Conservation (phyloP, 768 basidiomycete species). For the Dioszegia crocea region DNA sequence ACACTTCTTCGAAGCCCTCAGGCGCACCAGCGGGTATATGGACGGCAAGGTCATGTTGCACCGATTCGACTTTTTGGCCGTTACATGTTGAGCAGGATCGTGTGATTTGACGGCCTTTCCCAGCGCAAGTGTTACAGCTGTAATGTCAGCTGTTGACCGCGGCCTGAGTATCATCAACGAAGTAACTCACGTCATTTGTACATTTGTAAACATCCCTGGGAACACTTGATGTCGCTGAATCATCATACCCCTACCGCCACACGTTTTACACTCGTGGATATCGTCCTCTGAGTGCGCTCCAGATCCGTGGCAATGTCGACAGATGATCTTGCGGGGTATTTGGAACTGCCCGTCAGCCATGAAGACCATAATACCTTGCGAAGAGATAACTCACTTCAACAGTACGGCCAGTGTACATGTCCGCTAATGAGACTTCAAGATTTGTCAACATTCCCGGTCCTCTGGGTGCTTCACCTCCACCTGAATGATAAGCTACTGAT, state of each 20-base stretch:
- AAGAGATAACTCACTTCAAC: slow-evolving; percentile 62
- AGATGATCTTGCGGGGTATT: slow-evolving; percentile 84
- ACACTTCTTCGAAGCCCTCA: slow-evolving; percentile 86
- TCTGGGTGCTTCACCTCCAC: slow-evolving; percentile 44
- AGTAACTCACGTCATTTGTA: slow-evolving; percentile 64
- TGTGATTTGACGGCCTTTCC: slow-evolving; percentile 73
- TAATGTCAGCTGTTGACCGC: not conserved
- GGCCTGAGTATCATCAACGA: not conserved
- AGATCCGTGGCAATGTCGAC: slow-evolving; percentile 93
- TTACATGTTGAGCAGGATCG: slow-evolving; percentile 75
- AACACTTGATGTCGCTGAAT: slow-evolving; percentile 89
- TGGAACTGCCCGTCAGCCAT: slow-evolving; percentile 62
- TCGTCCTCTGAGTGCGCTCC: slow-evolving; percentile 86
- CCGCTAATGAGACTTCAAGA: slow-evolving; percentile 72
- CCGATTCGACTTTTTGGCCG: slow-evolving; percentile 73
- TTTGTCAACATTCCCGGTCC: slow-evolving; percentile 51
- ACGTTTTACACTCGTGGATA: slow-evolving; percentile 78
- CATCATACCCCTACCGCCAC: slow-evolving; percentile 79
- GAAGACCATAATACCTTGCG: not conserved
- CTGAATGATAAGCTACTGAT: not conserved
- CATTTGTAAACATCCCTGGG: slow-evolving; percentile 92
- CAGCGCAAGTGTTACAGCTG: slow-evolving; percentile 68
- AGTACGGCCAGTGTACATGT: slow-evolving; percentile 80
- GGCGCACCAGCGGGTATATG: slow-evolving; percentile 84
- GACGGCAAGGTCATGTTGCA: slow-evolving; percentile 77